These are phyloP conservation scores for Blastomyces emzantsi DNA, from an alignment of 2,329 filamentous ascomycete species.

Conservation along the genomic window DNA sequence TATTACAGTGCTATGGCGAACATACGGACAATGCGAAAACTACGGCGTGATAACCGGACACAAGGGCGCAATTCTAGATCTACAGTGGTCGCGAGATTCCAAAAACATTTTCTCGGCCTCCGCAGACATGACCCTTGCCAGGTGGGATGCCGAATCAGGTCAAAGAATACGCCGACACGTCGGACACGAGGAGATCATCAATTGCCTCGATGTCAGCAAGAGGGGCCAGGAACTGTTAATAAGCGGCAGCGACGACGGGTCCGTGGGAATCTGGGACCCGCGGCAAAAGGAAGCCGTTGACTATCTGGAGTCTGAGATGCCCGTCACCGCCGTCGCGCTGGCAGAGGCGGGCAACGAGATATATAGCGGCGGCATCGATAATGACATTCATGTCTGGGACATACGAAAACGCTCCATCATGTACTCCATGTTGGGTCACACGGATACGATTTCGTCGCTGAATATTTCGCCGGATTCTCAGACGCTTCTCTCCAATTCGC, in stretches of 20 bases:
- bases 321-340: conserved; percentile 83
- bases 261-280: conserved; percentile 92
- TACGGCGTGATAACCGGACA: conserved; percentile 84
- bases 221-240: conserved; percentile 84
- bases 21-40: conserved; percentile 88
- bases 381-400: conserved; percentile 97
- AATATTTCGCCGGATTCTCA: conserved; percentile 90
- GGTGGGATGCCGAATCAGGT: conserved; percentile 92
- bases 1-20: conserved; percentile 74
- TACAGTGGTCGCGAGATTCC: conserved; percentile 96
- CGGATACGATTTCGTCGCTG: conserved; percentile 84
- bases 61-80: conserved; percentile 79
- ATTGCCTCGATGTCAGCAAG: conserved; percentile 77
- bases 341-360: conserved; percentile 92
- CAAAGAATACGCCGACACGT: conserved; percentile 82
- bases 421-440: conserved; percentile 82
- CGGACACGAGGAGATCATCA: conserved; percentile 94
- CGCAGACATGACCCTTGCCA: conserved; percentile 85
- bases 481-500: conserved; percentile 79
- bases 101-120: conserved; percentile 85
- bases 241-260: conserved; percentile 88
- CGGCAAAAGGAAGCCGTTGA: conserved; percentile 80
- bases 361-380: conserved; percentile 90
- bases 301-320: conserved; percentile 83
- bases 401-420: conserved; percentile 80